Evolutionary conservation across 176 grass and related monocot species (phyloP), one percentile per base, ranked within the genome.

Genomic region (Musa itinerans): DNA sequence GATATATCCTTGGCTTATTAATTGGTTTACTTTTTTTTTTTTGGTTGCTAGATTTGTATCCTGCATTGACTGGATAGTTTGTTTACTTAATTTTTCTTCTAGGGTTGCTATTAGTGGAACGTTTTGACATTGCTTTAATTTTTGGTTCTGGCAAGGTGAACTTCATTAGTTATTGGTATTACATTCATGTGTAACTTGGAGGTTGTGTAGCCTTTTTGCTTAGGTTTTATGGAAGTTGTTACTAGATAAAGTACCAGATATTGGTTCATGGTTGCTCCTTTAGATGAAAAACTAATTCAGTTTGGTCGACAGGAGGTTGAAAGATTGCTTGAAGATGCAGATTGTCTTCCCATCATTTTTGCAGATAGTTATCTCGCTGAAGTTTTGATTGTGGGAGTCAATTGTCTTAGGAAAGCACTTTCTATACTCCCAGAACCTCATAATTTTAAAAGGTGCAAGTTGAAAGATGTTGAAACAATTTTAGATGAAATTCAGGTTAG

Each of bases 231-330:
- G 50, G 9, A 70, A 70, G 16, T 70, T 70, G 9, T 50, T 51
- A 48, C 11, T 70, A 70, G 24, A 34, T 68, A 21, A 11, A 70
- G 68, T 78, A 11, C 8, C 56, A 55, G 56, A 49, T 65, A 72
- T 63, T 77, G 53, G 8, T 19, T 20, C 27, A 17, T 81, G 14
- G 34, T 43, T 16, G 21, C 9, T 66, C 9, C 17, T 74, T 68
- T 54, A 9, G 7, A 27, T 53, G 22, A 29, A 53, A 51, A 27
- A 87, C 63, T 61, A 78, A 81, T 12, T 52, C 79, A 75, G 74
- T 76, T 79, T 56, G 69, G 49, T 54, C 78, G 89, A 78, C 81
- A 96, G 93, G 89, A 92, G 76, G 85, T 90, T 80, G 93, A 86
- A 83, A 81, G 64, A 85, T 84, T 85, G 88, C 75, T 90, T 74